Evolutionary conservation across 495 filamentous ascomycete genomes (phyloP).

Genomic region (Friedmanniomyces simplex): DNA sequence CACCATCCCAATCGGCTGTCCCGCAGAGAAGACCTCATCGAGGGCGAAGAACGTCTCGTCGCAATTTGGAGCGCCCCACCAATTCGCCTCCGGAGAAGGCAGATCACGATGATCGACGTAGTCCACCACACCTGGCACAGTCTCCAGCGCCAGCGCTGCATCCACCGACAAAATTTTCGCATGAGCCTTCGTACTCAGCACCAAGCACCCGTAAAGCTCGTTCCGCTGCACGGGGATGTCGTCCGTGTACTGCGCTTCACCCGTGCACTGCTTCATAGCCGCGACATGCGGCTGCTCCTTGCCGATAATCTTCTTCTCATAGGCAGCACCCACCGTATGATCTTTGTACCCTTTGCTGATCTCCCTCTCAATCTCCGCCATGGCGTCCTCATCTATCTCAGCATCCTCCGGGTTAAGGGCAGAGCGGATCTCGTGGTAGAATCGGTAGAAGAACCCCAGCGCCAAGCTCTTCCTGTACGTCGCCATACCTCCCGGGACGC

Average conservation of each 20-base stretch:
- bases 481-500: constrained; percentile 92
- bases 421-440: constrained; percentile 64
- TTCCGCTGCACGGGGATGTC: constrained; percentile 82
- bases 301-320: constrained; percentile 68
- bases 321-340: constrained; percentile 48
- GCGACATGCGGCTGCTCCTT: constrained; percentile 76
- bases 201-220: constrained; percentile 77
- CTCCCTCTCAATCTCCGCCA: constrained; percentile 37
- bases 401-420: constrained; percentile 30
- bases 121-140: constrained; percentile 65
- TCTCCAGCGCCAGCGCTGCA: constrained; percentile 58
- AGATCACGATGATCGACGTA: constrained; percentile 74
- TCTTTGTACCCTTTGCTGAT: constrained; percentile 57
- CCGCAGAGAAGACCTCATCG: constrained; percentile 75
- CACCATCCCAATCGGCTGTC: constrained; percentile 87
- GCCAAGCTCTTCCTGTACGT: constrained; percentile 87
- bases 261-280: constrained; percentile 88
- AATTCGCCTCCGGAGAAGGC: constrained; percentile 60
- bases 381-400: constrained; percentile 44
- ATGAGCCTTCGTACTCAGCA: constrained; percentile 81
- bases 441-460: constrained; percentile 79
- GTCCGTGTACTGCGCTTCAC: constrained; percentile 93
- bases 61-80: constrained; percentile 79
- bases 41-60: constrained; percentile 84
- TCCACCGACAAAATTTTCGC: constrained; percentile 77